A percentile compares a stretch with the other conserved stretches of the same genome.
These are phyloP conservation scores for Dothistroma septosporum DNA, from an alignment of 2,329 filamentous ascomycete species.

Conservation along the genomic window DNA sequence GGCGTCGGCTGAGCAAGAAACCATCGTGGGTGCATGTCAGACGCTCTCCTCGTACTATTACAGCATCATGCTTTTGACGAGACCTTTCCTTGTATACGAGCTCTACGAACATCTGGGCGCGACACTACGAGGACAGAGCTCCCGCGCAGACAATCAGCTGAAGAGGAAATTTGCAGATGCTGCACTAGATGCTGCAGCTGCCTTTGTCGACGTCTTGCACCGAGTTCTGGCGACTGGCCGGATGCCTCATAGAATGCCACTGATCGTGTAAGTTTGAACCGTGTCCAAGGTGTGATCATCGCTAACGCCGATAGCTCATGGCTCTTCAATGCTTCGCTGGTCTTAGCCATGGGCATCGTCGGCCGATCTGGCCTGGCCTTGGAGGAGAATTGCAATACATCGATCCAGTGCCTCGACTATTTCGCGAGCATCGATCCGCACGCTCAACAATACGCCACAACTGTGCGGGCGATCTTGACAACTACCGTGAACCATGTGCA, in stretches of 20 bases:
- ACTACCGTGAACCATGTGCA: constrained; percentile 21
- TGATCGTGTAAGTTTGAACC: constrained; percentile 22
- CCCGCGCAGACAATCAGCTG: constrained; percentile 19
- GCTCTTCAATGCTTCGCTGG: constrained; percentile 31
- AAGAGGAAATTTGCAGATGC: constrained; percentile 30
- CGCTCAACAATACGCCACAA: constrained; percentile 29
- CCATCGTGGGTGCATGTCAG: constrained; percentile 44
- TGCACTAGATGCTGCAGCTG: constrained; percentile 28
- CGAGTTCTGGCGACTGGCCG: constrained; percentile 16
- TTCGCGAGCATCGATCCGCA: constrained; percentile 30
- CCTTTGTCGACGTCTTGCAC: constrained; percentile 25
- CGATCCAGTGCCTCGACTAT: constrained; percentile 25
- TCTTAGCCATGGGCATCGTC: constrained; percentile 28
- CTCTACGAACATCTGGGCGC: constrained; percentile 39
- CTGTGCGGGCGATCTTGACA: constrained; percentile 26
- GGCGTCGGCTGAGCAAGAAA: not conserved
- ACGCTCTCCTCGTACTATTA: constrained; percentile 52
- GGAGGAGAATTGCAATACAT: constrained; percentile 22
- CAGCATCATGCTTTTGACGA: constrained; percentile 51
- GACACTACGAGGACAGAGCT: constrained; percentile 13
- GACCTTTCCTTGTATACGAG: constrained; percentile 52
- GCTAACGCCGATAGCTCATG: constrained; percentile 22
- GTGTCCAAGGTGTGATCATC: not conserved
- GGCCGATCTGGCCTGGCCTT: constrained; percentile 26
- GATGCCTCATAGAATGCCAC: constrained; percentile 21